These are phyloP conservation scores for Aegilops sharonensis DNA, from an alignment of 176 grass and related monocot species.

Conservation along the genomic window DNA sequence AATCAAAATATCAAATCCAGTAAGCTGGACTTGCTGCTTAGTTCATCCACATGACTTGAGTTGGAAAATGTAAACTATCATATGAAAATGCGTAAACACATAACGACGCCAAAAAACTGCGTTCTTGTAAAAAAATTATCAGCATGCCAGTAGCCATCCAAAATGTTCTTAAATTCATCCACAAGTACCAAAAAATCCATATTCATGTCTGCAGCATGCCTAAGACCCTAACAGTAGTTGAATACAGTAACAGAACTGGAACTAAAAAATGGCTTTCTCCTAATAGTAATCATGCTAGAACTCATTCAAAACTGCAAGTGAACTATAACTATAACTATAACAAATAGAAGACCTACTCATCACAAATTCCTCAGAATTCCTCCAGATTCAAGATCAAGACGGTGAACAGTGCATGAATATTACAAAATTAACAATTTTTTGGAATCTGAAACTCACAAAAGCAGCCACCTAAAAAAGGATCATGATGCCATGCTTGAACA, in stretches of 20 bases:
- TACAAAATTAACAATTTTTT: background rate
- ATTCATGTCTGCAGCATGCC: background rate
- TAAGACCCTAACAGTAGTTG: background rate
- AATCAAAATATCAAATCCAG: background rate
- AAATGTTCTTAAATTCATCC: background rate
- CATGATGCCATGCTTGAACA: background rate
- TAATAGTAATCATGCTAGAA: background rate
- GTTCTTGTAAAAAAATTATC: background rate
- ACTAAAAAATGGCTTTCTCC: background rate
- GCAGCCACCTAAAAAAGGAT: background rate
- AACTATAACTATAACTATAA: background rate
- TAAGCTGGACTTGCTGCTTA: background rate
- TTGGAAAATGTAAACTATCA: background rate
- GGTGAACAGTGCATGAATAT: background rate
- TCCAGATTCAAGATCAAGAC: background rate
- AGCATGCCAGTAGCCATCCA: background rate
- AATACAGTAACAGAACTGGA: background rate
- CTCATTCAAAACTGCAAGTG: background rate
- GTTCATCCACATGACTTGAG: background rate
- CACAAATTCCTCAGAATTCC: background rate
- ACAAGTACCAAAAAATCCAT: background rate
- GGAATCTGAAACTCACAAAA: conserved; percentile 6
- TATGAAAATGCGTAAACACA: background rate
- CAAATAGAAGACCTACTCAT: background rate
- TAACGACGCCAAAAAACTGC: background rate